These are phyloP conservation scores for Vitis hybrid DNA, from an alignment of 177 flowering plant genomes.

Conservation along the genomic window DNA sequence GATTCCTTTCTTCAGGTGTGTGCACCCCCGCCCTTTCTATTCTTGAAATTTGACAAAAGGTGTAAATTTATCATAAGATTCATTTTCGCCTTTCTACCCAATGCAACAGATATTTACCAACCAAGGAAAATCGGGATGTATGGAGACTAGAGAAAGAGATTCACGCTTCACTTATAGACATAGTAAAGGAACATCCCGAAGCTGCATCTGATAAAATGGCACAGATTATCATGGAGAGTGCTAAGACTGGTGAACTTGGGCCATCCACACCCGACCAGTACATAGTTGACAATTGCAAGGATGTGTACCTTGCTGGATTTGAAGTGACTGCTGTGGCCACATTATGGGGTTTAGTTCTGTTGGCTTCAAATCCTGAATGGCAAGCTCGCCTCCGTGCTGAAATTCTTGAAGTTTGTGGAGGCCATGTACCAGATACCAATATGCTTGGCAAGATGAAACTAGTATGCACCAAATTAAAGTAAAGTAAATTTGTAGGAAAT, in stretches of 20 bases:
- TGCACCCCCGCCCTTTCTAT: too few species aligned
- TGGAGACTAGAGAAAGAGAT: conserved; percentile 31
- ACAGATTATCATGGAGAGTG: conserved; percentile 9
- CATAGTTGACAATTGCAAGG: conserved; percentile 17
- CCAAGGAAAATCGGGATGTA: conserved; percentile 23
- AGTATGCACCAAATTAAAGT: neutral
- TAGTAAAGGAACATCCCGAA: conserved; percentile 15
- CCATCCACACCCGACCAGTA: conserved; percentile 11
- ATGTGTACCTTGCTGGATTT: conserved; percentile 13
- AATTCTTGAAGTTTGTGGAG: neutral
- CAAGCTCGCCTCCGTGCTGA: conserved; percentile 1
- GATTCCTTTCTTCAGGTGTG: conserved; percentile 3
- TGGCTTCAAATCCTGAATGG: conserved; percentile 19
- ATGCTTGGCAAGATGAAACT: conserved; percentile 23
- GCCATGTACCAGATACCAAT: conserved; percentile 1
- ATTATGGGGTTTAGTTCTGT: conserved; percentile 15
- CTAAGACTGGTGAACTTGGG: conserved; percentile 7
- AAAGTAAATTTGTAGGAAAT: too few species aligned
- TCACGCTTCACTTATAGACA: conserved; percentile 12
- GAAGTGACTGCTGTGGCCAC: conserved; percentile 12
- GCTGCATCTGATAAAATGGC: conserved; percentile 4
- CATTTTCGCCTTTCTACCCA: too few species aligned
- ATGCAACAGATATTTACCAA: conserved; percentile 21
- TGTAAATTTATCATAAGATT: too few species aligned
- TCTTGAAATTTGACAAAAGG: too few species aligned